These are phyloP conservation scores for Sherardia arvensis DNA, from an alignment of 257 asterid species.

Conservation along the genomic window DNA sequence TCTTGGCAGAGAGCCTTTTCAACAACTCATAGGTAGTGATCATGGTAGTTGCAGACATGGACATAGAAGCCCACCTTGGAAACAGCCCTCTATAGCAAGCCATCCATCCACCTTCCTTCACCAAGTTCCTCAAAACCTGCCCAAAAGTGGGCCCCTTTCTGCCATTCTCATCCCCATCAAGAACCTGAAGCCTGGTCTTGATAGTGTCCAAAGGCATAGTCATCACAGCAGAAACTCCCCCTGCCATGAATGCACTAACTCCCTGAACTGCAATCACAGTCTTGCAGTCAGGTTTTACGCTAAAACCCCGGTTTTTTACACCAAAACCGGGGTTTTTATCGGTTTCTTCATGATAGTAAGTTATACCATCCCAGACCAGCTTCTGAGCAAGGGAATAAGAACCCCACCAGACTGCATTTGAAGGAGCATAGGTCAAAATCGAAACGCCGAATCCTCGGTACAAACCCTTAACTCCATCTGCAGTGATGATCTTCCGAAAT, in stretches of 20 bases:
- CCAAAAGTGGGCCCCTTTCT: constrained; percentile 53
- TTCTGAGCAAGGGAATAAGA: constrained; percentile 60
- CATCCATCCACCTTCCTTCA: constrained; percentile 68
- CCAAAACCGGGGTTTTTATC: constrained; percentile 16
- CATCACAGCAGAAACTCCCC: constrained; percentile 57
- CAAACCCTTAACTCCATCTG: constrained; percentile 64
- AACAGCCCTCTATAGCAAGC: constrained; percentile 84
- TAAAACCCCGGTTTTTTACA: not conserved
- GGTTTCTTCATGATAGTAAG: constrained; percentile 27
- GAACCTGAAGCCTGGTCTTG: constrained; percentile 67
- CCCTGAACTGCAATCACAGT: constrained; percentile 64
- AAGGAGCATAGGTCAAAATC: constrained; percentile 60
- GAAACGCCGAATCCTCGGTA: constrained; percentile 83
- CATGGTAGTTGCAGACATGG: constrained; percentile 77
- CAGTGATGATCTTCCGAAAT: constrained; percentile 40
- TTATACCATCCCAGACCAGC: constrained; percentile 56
- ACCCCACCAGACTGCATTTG: constrained; percentile 83
- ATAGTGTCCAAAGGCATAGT: constrained; percentile 81
- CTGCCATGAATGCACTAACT: constrained; percentile 66
- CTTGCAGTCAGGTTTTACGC: constrained; percentile 44
- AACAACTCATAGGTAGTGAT: constrained; percentile 79
- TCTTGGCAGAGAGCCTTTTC: constrained; percentile 64
- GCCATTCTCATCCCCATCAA: constrained; percentile 57
- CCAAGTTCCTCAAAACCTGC: constrained; percentile 53
- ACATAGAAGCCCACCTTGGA: constrained; percentile 83